Conservation (phyloP, 177 flowering plant species). For the Vitis hybrid region DNA sequence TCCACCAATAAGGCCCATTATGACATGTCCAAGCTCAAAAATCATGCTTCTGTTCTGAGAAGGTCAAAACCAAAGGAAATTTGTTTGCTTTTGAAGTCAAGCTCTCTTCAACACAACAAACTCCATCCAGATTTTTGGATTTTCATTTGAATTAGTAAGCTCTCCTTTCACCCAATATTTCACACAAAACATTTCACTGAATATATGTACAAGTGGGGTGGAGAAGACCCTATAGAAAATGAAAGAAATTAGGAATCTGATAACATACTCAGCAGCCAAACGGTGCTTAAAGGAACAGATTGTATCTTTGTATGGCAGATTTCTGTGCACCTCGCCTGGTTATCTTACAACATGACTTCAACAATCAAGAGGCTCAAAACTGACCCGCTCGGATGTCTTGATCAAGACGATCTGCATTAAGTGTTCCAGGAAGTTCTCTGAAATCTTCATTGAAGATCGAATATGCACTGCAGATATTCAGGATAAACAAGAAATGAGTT, state of each 20-base stretch:
- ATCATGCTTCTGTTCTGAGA: too few relatives aligned
- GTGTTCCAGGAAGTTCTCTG: constrained; percentile 97
- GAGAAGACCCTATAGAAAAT: background rate
- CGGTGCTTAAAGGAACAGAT: background rate
- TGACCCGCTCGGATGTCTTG: constrained; percentile 88
- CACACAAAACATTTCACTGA: too few relatives aligned
- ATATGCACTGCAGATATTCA: constrained; percentile 71
- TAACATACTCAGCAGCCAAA: background rate
- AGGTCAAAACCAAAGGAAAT: too few relatives aligned
- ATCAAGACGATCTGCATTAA: constrained; percentile 90
- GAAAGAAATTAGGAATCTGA: background rate
- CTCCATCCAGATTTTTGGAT: too few relatives aligned
- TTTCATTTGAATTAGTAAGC: too few relatives aligned
- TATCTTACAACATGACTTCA: too few relatives aligned
- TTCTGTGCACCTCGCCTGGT: background rate
- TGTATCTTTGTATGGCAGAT: background rate
- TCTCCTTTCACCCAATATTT: too few relatives aligned
- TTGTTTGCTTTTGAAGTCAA: too few relatives aligned
- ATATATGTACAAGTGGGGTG: too few relatives aligned
- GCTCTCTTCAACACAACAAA: too few relatives aligned
- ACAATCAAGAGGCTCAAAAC: constrained; percentile 40
- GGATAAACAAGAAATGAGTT: background rate
- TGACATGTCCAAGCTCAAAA: too few relatives aligned
- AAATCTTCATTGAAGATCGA: constrained; percentile 93
- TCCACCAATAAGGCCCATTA: too few relatives aligned